Evolutionary conservation across 2,329 filamentous ascomycete genomes (phyloP).

Genomic region (Huntiella savannae): DNA sequence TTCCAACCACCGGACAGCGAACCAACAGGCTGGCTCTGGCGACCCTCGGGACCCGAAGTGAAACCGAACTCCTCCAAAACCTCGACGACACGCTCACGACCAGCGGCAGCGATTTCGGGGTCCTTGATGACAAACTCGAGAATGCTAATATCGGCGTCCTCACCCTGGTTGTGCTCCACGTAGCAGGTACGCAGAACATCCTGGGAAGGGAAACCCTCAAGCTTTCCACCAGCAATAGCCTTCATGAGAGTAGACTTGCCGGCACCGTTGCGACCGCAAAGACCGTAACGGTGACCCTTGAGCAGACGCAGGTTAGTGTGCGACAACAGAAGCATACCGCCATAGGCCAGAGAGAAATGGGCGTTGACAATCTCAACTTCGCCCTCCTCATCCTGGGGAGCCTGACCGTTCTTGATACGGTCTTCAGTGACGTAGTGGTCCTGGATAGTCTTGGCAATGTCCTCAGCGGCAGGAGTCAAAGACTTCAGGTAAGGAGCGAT

Average conservation of each 20-base stretch:
- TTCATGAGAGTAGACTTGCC: constrained; percentile 99
- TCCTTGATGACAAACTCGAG: constrained; percentile 85
- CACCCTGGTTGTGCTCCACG: constrained; percentile 97
- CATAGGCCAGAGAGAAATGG: constrained; percentile 91
- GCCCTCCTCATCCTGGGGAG: constrained; percentile 73
- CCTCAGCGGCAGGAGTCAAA: constrained; percentile 42
- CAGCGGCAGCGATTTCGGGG: constrained; percentile 62
- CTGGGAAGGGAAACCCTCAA: constrained; percentile 88
- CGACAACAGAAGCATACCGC: constrained; percentile 88
- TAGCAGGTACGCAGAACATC: constrained; percentile 91
- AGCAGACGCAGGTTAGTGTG: constrained; percentile 88
- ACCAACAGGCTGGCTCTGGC: constrained; percentile 76
- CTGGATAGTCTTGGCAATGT: constrained; percentile 56
- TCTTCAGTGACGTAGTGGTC: constrained; percentile 68
- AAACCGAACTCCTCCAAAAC: constrained; percentile 90
- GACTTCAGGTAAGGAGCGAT: constrained; percentile 59
- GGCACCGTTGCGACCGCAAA: constrained; percentile 90
- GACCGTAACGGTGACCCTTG: constrained; percentile 92
- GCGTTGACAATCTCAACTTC: constrained; percentile 96
- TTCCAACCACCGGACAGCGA: constrained; percentile 97
- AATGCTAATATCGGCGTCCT: constrained; percentile 91
- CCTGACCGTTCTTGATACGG: constrained; percentile 66
- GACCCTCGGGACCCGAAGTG: constrained; percentile 69
- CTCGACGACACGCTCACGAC: constrained; percentile 58
- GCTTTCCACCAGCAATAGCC: constrained; percentile 83